These are phyloP conservation scores for Nepenthes gracilis DNA, from an alignment of 148 eudicot genomes.

Conservation along the genomic window DNA sequence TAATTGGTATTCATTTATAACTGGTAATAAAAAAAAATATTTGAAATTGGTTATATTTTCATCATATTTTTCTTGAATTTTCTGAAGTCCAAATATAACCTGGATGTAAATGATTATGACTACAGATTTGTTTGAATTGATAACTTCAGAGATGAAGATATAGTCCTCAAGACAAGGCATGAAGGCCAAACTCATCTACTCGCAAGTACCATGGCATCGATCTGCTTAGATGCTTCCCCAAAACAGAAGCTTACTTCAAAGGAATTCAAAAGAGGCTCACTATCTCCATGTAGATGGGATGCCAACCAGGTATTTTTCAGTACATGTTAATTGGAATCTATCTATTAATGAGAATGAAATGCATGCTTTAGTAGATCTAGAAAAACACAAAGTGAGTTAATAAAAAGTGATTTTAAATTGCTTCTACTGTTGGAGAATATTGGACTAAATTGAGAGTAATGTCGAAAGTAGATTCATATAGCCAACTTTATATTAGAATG, in stretches of 20 bases:
- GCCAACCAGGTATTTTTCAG: conserved; percentile 54
- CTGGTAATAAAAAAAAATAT: too few relatives aligned
- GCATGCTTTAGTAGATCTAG: too few relatives aligned
- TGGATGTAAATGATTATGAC: not conserved
- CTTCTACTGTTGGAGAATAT: too few relatives aligned
- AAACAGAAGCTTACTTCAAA: conserved; percentile 45
- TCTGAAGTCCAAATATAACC: not conserved
- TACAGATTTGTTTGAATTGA: not conserved
- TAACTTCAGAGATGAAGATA: conserved; percentile 40
- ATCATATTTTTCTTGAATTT: not conserved
- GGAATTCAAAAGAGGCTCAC: conserved; percentile 49
- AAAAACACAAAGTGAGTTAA: too few relatives aligned
- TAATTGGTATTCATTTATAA: too few relatives aligned
- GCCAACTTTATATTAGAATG: too few relatives aligned
- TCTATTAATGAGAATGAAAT: too few relatives aligned
- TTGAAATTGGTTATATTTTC: not conserved
- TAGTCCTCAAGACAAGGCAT: conserved; percentile 18
- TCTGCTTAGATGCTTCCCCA: conserved; percentile 62
- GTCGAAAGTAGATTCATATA: too few relatives aligned
- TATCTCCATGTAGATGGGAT: conserved; percentile 51
- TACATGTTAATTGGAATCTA: not conserved
- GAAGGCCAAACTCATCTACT: conserved; percentile 45
- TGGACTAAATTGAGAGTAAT: too few relatives aligned
- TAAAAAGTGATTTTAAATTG: too few relatives aligned
- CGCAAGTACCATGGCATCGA: conserved; percentile 15